phyloP scores from a whole-genome alignment of 2,329 filamentous ascomycete genomes.

The Fusarium goolgardi region DNA sequence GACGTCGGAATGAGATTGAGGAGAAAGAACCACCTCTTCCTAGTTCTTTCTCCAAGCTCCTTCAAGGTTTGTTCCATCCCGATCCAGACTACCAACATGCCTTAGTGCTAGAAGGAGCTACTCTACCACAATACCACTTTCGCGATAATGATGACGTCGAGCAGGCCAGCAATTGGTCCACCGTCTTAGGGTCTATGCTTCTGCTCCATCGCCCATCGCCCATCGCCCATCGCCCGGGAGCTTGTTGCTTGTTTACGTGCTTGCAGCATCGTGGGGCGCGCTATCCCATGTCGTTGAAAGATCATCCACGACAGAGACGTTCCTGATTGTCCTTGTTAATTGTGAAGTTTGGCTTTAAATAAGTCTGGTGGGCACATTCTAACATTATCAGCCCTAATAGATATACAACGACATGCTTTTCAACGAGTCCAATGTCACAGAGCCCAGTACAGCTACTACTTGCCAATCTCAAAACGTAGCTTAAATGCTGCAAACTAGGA shows the following conservation, averaged over 20 bases:
- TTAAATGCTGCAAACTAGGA: constrained; percentile 18
- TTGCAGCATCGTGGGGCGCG: constrained; percentile 25
- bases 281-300: not conserved
- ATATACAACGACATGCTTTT: not conserved
- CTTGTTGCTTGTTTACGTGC: constrained; percentile 35
- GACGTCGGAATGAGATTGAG: constrained; percentile 4
- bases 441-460: not conserved
- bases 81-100: constrained; percentile 6
- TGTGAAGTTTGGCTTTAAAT: not conserved
- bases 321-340: not conserved
- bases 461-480: not conserved
- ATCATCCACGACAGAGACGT: not conserved
- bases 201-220: constrained; percentile 7
- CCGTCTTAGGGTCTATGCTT: constrained; percentile 27
- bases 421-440: not conserved
- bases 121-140: not conserved
- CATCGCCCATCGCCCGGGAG: constrained; percentile 10
- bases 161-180: constrained; percentile 32
- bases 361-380: not conserved
- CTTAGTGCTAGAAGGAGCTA: constrained; percentile 33
- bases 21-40: constrained; percentile 19
- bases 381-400: not conserved
- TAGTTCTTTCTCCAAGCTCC: constrained; percentile 24
- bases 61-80: constrained; percentile 30
- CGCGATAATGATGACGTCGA: constrained; percentile 34